A percentile compares a stretch with the other conserved stretches of the same genome.
phyloP scores from a whole-genome alignment of 1,284 basidiomycete genomes.

The Mycosarcoma mackinlayi region DNA sequence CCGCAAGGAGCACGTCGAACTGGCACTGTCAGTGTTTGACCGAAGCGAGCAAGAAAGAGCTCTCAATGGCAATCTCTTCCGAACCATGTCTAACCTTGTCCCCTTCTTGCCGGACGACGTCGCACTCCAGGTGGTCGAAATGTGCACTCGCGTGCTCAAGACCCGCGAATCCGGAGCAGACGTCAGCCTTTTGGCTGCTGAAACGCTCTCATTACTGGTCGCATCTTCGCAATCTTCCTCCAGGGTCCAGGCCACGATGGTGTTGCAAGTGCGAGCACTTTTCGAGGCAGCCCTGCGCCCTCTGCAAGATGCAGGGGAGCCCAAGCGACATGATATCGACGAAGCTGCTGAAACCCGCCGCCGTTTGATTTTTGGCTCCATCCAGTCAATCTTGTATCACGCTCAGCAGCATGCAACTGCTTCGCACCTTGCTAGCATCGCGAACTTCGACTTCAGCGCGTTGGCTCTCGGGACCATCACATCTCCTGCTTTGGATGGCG shows the following conservation, averaged over 20 bases:
- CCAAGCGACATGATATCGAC: background rate
- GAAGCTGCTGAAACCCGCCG: background rate
- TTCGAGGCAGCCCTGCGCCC: slow-evolving; percentile 4
- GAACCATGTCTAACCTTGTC: slow-evolving; percentile 13
- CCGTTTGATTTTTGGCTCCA: slow-evolving; percentile 10
- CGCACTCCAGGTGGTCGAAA: slow-evolving; percentile 3
- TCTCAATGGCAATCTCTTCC: background rate
- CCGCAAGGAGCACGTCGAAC: slow-evolving; percentile 16
- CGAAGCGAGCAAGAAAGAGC: background rate
- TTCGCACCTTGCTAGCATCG: background rate
- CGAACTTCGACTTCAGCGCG: slow-evolving; percentile 3
- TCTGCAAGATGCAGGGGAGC: background rate
- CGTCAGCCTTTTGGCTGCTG: slow-evolving; percentile 11
- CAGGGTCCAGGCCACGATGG: background rate
- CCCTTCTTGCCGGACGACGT: slow-evolving; percentile 18
- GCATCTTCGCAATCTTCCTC: slow-evolving; percentile 5
- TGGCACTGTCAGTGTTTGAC: slow-evolving; percentile 6
- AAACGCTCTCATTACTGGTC: slow-evolving; percentile 7
- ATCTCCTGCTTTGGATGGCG: slow-evolving; percentile 19
- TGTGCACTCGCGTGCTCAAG: slow-evolving; percentile 3
- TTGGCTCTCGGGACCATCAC: background rate
- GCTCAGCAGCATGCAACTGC: slow-evolving; percentile 5
- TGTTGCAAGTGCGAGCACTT: background rate
- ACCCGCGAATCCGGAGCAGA: background rate
- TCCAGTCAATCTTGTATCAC: slow-evolving; percentile 16